Base-by-base conservation (phyloP, 2,329 filamentous ascomycete species). In the Ceratocystis albifundus region DNA sequence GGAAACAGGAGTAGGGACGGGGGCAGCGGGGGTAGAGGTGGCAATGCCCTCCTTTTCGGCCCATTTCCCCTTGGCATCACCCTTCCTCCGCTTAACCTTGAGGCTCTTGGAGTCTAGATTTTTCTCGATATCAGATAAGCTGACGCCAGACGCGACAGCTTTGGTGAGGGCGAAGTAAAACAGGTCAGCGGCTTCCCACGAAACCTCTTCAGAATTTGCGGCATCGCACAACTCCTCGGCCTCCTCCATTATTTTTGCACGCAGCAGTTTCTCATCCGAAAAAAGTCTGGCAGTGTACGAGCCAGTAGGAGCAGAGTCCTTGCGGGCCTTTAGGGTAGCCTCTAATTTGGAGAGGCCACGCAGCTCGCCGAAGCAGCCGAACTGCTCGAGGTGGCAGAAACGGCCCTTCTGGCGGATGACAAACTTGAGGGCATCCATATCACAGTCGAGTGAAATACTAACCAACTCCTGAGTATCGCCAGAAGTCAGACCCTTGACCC, bases 231-330 rank as follows among this genome's bases (percentile, higher is more conserved):
- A 82, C 77, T 99, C 94, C 73, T 95, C 89, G 0, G 94, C 94
- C 75, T 99, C 94, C 76, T 99, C 94, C 86, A 97, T 95, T 66
- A 99, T 96, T 81, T 99, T 99, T 2, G 94, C 94, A 55, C 89
- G 83, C 65, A 96, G 78, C 66, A 99, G 82, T 75, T 95, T 92
- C 71, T 90, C 84, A 70, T 99, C 94, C 20, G 88, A 92, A 80
- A 97, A 99, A 0, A 99, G 80, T 44, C 93, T 83, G 20, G 91
- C 90, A 3, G 94, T 99, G 76, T 99, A 99, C 12, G 94, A 99
- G 1, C 92, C 93, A 70, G 83, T 82, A 0, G 94, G 93, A 0
- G 93, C 92, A 20, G 88, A 90, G 53, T 82, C 77, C 74, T 94
- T 96, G 71, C 94, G 87, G 50, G 86, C 87, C 70, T 88, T 79